Base-by-base conservation (phyloP, 768 basidiomycete genomes). In the Suillus placidus region DNA sequence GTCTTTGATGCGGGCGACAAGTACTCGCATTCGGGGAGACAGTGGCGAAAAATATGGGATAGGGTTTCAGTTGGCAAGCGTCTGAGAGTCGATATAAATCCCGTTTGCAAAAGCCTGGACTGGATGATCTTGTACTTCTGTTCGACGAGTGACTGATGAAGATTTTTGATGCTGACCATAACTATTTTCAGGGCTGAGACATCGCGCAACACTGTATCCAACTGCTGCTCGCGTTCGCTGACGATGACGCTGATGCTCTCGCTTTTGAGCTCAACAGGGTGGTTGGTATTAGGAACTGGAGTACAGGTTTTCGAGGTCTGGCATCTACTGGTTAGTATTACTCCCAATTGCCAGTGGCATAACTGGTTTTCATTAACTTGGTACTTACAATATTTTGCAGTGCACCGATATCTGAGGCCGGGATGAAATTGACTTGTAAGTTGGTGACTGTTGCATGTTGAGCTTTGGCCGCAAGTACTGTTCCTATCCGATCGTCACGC, bases 11-110 rank as follows among this genome's bases (percentile, higher is more conserved):
- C 67, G 20, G 73, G 74, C 58, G 77, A 77, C 37, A 72, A 67
- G 58, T 71, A 57, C 0, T 70, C 63, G 23, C 73, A 69, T 0
- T 62, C 18, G 5, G 74, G 70, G 23, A 80, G 68, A 67, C 79
- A 81, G 23, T 77, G 74, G 14, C 70, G 68, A 70, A 85, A 85
- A 42, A 87, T 81, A 71, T 84, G 82, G 40, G 80, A 77, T 38
- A 79, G 77, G 5, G 85, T 70, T 69, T 86, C 85, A 1, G 80
- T 57, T 9, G 85, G 84, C 10, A 86, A 73, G 16, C 70, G 67
- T 56, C 76, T 71, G 65, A 85, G 81, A 45, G 69, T 67, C 16
- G 72, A 73, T 34, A 71, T 38, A 2, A 77, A 68, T 3, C 72
- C 68, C 16, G 43, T 66, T 55, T 77, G 74, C 5, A 35, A 61